Evolutionary conservation across 176 grass and related monocot genomes (phyloP).

Genomic region (Bromus sterilis): DNA sequence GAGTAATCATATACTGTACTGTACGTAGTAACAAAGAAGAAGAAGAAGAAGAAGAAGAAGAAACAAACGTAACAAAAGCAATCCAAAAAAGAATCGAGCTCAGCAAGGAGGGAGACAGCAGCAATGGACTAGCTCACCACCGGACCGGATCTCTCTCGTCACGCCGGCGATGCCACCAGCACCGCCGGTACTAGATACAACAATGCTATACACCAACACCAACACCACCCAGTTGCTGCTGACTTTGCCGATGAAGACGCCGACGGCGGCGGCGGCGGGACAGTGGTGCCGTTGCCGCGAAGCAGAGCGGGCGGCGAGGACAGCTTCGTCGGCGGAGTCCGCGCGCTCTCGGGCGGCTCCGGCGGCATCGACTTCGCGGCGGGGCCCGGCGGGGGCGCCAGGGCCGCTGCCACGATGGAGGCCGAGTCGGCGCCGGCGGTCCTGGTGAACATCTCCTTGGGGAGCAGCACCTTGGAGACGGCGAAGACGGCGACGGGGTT

Average conservation of each 20-base stretch:
- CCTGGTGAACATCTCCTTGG: conserved; percentile 73
- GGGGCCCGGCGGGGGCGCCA: neutral
- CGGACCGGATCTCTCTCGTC: too few relatives aligned
- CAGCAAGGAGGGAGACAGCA: neutral
- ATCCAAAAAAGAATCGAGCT: conserved; percentile 29
- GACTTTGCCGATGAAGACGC: neutral
- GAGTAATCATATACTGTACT: too few relatives aligned
- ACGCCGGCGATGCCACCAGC: too few relatives aligned
- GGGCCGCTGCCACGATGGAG: neutral
- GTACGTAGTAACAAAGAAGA: neutral
- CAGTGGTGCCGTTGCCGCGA: conserved; percentile 22
- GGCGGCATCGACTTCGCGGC: neutral
- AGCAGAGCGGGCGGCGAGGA: conserved; percentile 47
- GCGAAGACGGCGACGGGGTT: conserved; percentile 86
- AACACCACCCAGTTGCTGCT: neutral
- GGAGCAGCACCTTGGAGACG: conserved; percentile 79
- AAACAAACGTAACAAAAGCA: neutral
- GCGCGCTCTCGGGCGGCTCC: conserved; percentile 1
- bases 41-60: too few relatives aligned
- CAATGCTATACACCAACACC: conserved; percentile 36
- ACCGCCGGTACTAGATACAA: too few relatives aligned
- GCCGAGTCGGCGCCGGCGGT: neutral
- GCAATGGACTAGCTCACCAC: neutral
- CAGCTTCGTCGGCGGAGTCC: conserved; percentile 43
- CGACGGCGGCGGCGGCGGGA: neutral